phyloP scores from a whole-genome alignment of 2,329 filamentous ascomycete species.

The Arthrinium phaeospermum region DNA sequence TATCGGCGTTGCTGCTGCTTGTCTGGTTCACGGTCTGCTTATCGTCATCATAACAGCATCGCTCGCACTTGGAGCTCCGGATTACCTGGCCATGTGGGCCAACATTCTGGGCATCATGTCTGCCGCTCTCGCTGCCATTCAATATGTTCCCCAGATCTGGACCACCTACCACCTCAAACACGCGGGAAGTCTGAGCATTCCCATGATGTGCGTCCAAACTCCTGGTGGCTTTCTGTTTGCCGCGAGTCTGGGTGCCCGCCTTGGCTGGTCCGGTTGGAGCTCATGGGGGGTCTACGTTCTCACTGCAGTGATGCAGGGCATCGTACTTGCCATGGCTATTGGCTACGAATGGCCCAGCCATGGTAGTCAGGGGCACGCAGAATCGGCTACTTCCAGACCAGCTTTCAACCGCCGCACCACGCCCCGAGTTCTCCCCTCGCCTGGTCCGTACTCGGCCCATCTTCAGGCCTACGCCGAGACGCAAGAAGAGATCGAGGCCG shows the following conservation, averaged over 20 bases:
- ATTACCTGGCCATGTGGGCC: slow-evolving; percentile 77
- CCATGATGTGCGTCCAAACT: slow-evolving; percentile 98
- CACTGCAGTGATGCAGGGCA: slow-evolving; percentile 84
- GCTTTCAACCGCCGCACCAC: slow-evolving; percentile 40
- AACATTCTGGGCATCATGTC: slow-evolving; percentile 83
- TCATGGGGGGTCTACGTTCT: slow-evolving; percentile 92
- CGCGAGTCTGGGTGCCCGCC: slow-evolving; percentile 77
- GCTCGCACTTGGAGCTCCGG: slow-evolving; percentile 67
- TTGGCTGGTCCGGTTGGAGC: slow-evolving; percentile 88
- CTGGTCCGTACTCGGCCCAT: slow-evolving; percentile 42
- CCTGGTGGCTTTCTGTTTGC: slow-evolving; percentile 92
- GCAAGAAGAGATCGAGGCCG: slow-evolving; percentile 41
- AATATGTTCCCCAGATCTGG: slow-evolving; percentile 95
- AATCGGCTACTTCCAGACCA: slow-evolving; percentile 34
- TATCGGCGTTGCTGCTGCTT: slow-evolving; percentile 73
- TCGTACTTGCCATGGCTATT: slow-evolving; percentile 79
- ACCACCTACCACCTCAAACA: slow-evolving; percentile 87
- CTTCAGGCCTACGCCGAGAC: slow-evolving; percentile 42
- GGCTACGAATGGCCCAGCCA: slow-evolving; percentile 64
- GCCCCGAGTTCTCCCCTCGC: slow-evolving; percentile 39
- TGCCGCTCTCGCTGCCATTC: slow-evolving; percentile 78
- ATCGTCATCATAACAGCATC: slow-evolving; percentile 72
- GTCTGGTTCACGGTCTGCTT: slow-evolving; percentile 76
- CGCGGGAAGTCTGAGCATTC: slow-evolving; percentile 89
- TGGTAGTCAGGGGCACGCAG: slow-evolving; percentile 24